Evolutionary conservation across 2,329 filamentous ascomycete genomes (phyloP), one percentile per base, ranked within the genome.

Genomic region (Fusarium sp.): DNA sequence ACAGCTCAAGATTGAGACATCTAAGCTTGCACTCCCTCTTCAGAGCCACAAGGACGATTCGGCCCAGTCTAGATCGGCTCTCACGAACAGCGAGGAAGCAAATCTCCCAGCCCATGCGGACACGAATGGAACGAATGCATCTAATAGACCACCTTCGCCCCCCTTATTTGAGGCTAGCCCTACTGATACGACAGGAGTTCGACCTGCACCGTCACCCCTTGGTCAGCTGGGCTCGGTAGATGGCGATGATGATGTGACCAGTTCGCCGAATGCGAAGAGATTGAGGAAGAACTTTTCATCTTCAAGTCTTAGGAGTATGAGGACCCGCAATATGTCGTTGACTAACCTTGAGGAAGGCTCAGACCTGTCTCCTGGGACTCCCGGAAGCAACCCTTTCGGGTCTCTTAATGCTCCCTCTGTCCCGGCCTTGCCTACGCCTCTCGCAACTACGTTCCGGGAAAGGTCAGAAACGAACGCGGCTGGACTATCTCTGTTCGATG

Each of bases 1-100:
- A 72, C 90, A 93, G 70, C 80, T 98, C 46, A 96, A 93, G 77
- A 97, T 98, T 52, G 92, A 97, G 74, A 97, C 93, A 0, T 65
- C 70, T 1, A 75, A 73, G 21, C 67, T 74, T 7, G 64, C 54
- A n/a, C 60, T 67, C 15, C 65, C 67, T 21, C 37, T 70, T 3
- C 49, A 69, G 8, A 51, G 44, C 11, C 57, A 65, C 31, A 43
- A 55, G 2, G 57, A 66, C 27, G 50, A 58, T 5, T 29, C 49
- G 6, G 58, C 46, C 8, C 60, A 48, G 8, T 44, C 53, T 7
- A 68, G 53, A 45, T 57, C 65, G 9, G 59, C 63, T 9, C 44
- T 53, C 2, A 46, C 44, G 5, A 54, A 51, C 25, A 53, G 49
- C 7, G 44, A 52, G n/a, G 62, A 65, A 10, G 29, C 49, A 11